phyloP scores from a whole-genome alignment of 2,329 filamentous ascomycete genomes.

The Pseudofabraea citricarpa region DNA sequence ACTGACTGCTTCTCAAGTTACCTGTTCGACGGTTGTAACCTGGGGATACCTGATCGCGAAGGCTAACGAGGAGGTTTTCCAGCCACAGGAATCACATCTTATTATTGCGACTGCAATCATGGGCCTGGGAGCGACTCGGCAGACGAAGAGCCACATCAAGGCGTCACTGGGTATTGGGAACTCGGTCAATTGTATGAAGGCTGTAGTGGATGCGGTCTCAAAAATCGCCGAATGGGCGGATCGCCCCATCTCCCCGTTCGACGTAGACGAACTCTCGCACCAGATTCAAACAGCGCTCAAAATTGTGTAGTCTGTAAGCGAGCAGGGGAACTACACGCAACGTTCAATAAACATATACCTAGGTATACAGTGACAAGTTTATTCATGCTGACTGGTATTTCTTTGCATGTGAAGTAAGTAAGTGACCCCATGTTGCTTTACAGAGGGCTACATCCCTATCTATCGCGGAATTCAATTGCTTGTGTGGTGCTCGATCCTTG shows the following conservation, averaged over 20 bases:
- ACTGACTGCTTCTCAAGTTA: neutral
- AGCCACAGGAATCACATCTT: constrained; percentile 3
- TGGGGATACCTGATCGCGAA: constrained; percentile 3
- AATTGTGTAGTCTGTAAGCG: neutral
- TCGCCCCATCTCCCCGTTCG: neutral
- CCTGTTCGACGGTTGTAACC: constrained; percentile 1
- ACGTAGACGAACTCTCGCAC: neutral
- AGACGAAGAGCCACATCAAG: constrained; percentile 7
- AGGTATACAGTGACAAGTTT: neutral
- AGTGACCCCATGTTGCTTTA: no score
- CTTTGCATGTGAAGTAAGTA: no score
- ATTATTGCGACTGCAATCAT: constrained; percentile 3
- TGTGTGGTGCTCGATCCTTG: neutral
- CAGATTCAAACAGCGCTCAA: neutral
- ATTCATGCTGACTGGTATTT: no score
- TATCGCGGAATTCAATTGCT: neutral
- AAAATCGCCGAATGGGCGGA: neutral
- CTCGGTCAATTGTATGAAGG: constrained; percentile 1
- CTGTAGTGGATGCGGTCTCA: neutral
- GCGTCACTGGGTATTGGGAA: constrained; percentile 5
- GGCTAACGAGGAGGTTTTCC: constrained; percentile 5
- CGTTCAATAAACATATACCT: neutral
- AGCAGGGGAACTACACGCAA: neutral
- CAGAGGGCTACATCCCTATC: neutral
- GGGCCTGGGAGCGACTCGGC: constrained; percentile 3